Base-by-base conservation (phyloP, 2,329 filamentous ascomycete species). In the Fusarium phyllophilum region DNA sequence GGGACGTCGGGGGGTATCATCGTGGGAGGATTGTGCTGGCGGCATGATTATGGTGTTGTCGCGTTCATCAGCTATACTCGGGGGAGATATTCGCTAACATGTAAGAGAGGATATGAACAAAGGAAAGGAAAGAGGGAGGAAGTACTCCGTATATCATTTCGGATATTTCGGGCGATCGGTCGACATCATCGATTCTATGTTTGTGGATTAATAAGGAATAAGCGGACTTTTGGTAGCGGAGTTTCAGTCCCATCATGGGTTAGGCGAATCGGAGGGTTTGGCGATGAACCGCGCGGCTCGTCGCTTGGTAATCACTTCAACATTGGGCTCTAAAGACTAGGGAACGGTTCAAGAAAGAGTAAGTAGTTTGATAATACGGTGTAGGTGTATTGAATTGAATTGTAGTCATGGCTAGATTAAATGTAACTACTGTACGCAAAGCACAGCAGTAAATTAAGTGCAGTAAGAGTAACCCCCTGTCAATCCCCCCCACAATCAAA, bases 131-230 rank as follows among this genome's bases (percentile, higher is more conserved):
- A 36, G 29, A 51, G 31, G 8, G 33, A 59, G 15, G 3, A 22
- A 14, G 22, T 59, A n/a, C n/a, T n/a, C n/a, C n/a, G n/a, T n/a
- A 60, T 58, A 38, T 26, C 57, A 52, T 58, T 49, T 66, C 69
- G 66, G 72, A 41, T 33, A 46, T 49, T 29, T 63, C 66, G 72
- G 72, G 67, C 52, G 51, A 48, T 74, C 72, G 70, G 62, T 42
- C 61, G 48, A 38, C 48, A 68, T 74, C 71, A 72, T 60, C 18
- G 63, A 60, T 34, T 48, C 20, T n/a, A 17, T 17, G 14, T 39
- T 39, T 26, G 36, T n/a, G 71, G 69, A 65, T 72, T 66, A 72
- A 44, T 72, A 72, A 72, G 36, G 15, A 24, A 39, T 20, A 26
- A 71, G 55, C 64, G 31, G 69, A 57, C 29, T 52, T 62, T 56